Evolutionary conservation across 441 rosid species (phyloP), one percentile per base, ranked within the genome.

Genomic region (Breynia disticha): DNA sequence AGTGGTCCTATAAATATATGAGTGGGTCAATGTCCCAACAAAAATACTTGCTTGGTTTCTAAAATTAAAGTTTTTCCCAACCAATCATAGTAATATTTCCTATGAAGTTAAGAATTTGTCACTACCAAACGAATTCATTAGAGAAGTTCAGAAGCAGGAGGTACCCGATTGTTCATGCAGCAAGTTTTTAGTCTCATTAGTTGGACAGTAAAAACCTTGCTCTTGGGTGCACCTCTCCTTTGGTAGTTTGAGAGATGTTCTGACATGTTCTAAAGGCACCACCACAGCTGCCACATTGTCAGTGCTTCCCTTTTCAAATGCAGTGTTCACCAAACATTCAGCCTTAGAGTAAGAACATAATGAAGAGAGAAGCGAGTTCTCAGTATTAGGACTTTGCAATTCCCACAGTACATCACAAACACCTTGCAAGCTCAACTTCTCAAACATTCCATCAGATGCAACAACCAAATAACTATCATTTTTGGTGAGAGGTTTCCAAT

Each of bases 361-460:
- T 51, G 91, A 69, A 73, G 93, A 68, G 24, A 74, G 46, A 55
- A 73, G 77, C 11, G 77, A 65, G 48, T 72, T 66, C 54, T 64
- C 52, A 19, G 64, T 66, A 52, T 69, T 79, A 54, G 65, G 71
- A 39, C 62, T 58, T 19, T 71, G 73, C 50, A 69, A 77, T 67
- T 83, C 90, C 87, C 83, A 75, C 37, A 91, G 65, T 71, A 82
- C 55, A 77, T 91, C 94, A 61, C 98, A 87, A 50, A 82, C 93
- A 46, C 86, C 90, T 64, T 85, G 90, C 67, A 79, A 66, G 61
- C 81, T 75, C 76, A 83, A 56, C 64, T 79, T 84, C 71, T 87
- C 98, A 74, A 91, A 87, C 66, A 91, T 62, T 52, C 98, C 98
- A 80, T 91, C 98, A 19, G 98, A 76, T 62, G 94, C 95, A 66